These are phyloP conservation scores for Candida sp. DNA, from an alignment of 1,139 yeast genomes.

Conservation along the genomic window DNA sequence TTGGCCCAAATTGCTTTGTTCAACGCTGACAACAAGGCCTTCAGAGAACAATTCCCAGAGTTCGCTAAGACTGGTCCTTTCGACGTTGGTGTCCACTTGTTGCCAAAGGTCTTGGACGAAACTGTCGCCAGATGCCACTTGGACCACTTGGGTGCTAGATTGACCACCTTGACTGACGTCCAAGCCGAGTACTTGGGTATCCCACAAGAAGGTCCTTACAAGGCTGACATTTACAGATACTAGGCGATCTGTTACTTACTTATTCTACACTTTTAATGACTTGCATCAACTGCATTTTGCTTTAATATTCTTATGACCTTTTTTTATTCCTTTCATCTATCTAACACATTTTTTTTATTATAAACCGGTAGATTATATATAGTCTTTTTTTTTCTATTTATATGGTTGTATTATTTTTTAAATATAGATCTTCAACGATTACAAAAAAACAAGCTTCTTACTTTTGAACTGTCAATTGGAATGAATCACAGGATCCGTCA, in stretches of 20 bases:
- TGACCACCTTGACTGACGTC: slow-evolving; percentile 74
- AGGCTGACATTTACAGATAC: slow-evolving; percentile 99
- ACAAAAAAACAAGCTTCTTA: not conserved
- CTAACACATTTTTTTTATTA: slow-evolving; percentile 12
- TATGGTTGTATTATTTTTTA: slow-evolving; percentile 4
- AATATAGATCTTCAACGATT: slow-evolving; percentile 16
- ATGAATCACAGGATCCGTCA: slow-evolving; percentile 36
- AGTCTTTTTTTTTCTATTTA: not conserved
- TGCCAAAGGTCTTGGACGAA: slow-evolving; percentile 99
- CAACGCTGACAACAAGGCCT: slow-evolving; percentile 84
- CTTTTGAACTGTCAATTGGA: slow-evolving; percentile 8
- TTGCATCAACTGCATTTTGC: slow-evolving; percentile 54
- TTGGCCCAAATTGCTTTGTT: slow-evolving; percentile 98
- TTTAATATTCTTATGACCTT: not conserved
- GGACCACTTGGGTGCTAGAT: slow-evolving; percentile 92
- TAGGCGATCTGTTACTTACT: slow-evolving; percentile 39
- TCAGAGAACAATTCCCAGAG: slow-evolving; percentile 86
- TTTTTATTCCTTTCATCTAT: slow-evolving; percentile 6
- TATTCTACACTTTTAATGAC: slow-evolving; percentile 15
- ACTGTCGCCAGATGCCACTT: slow-evolving; percentile 98
- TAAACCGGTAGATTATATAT: not conserved
- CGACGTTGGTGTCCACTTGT: slow-evolving; percentile 91
- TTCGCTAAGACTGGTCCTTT: slow-evolving; percentile 94
- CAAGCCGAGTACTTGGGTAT: slow-evolving; percentile 98
- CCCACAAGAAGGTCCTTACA: slow-evolving; percentile 96